A percentile compares a stretch with the other conserved stretches of the same genome.
Conservation (phyloP, 2,329 filamentous ascomycete species). For the Boeremia exigua region DNA sequence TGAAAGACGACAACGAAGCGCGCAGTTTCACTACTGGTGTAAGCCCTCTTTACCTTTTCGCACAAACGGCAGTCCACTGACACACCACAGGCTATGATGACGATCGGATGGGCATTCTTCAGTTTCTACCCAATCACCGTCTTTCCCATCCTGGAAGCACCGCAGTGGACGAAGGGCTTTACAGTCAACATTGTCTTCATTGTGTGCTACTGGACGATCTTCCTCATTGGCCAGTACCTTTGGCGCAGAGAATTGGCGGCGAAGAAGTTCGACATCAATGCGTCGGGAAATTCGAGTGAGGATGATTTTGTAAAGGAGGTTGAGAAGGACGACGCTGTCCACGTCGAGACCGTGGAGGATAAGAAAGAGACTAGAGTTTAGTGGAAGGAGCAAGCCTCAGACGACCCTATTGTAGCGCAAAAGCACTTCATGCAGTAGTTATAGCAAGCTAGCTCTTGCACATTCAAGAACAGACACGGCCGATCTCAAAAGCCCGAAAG, state of each 20-base stretch:
- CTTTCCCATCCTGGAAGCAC: conserved; percentile 38
- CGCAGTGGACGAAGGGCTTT: conserved; percentile 38
- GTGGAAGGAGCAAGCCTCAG: background rate
- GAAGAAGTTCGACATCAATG: conserved; percentile 9
- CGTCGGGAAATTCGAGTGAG: conserved; percentile 8
- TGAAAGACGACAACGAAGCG: conserved; percentile 52
- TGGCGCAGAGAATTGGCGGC: conserved; percentile 28
- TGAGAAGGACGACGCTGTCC: conserved; percentile 8
- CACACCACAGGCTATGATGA: conserved; percentile 41
- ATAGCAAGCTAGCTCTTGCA: no score
- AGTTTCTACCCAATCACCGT: conserved; percentile 38
- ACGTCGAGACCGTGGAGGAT: conserved; percentile 14
- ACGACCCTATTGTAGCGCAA: background rate
- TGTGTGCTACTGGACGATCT: conserved; percentile 38
- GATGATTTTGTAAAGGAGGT: conserved; percentile 8
- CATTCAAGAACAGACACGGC: background rate
- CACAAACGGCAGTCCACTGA: background rate
- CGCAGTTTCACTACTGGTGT: conserved; percentile 38
- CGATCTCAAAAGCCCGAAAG: background rate
- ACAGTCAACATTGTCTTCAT: conserved; percentile 33
- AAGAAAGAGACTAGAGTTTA: conserved; percentile 17
- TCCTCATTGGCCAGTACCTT: conserved; percentile 41
- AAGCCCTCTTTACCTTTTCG: background rate
- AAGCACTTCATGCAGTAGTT: background rate
- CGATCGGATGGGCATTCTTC: conserved; percentile 38